Base-by-base conservation (phyloP, 768 basidiomycete genomes). In the Polyporus arcularius region DNA sequence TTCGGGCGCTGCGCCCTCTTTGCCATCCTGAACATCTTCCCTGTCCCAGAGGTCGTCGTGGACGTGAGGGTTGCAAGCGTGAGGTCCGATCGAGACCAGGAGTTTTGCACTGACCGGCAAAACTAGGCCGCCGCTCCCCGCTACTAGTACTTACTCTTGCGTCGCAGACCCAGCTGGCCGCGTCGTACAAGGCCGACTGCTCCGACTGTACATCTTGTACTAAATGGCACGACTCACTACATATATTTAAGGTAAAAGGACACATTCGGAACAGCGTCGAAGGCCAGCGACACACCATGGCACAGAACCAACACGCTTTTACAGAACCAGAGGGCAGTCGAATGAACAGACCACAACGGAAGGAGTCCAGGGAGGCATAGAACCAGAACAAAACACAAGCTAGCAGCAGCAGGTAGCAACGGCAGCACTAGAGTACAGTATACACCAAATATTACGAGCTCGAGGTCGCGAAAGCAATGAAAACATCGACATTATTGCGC, bases 381-480 rank as follows among this genome's bases (percentile, higher is more conserved):
- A 41, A 46, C 53, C 45, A 55, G 53, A 55, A 55, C 53, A 55
- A 46, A 43, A 55, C 53, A 55, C 53, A 32, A n/a, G 53, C 50
- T 48, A 31, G 41, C 53, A 35, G 53, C 4, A 43, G 53, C 53
- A 41, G 14, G 50, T 11, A 52, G 53, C 42, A 55, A 55, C 53
- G 43, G 53, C 53, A 55, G 53, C 53, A 55, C 53, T 55, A 55
- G 41, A 55, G 53, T 55, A 55, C 53, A 55, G 43, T 55, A 55
- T 55, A 55, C 53, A 55, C 53, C 53, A 55, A 45, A 55, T 45
- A 55, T 42, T 55, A 55, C 35, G 56, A 51, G 48, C 39, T 41
- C 40, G 50, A 39, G 57, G 57, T 58, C 52, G 57, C 53, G 61
- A 63, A 63, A 63, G 62, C 62, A 55, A 63, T 53, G 62, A 63